A percentile compares a stretch with the other conserved stretches of the same genome.
phyloP scores from a whole-genome alignment of 2,329 filamentous ascomycete genomes.

The Fusarium pseudoanthophilum region DNA sequence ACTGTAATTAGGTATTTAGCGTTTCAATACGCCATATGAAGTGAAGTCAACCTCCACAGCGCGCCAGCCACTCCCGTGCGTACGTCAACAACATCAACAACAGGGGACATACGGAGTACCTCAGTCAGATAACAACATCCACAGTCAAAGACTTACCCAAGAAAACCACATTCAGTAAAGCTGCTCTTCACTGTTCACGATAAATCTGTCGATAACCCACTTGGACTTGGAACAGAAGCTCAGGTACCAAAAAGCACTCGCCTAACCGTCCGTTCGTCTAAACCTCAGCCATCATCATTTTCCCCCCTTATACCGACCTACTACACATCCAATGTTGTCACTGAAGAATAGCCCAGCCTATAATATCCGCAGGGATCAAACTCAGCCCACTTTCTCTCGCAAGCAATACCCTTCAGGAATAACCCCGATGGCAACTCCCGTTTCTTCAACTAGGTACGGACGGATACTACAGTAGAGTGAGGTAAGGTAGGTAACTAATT shows the following conservation, averaged over 20 bases:
- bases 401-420: constrained; percentile 36
- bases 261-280: constrained; percentile 2
- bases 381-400: constrained; percentile 27
- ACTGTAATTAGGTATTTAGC: neutral
- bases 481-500: neutral
- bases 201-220: constrained; percentile 28
- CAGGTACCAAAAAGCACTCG: constrained; percentile 12
- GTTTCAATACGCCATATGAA: constrained; percentile 13
- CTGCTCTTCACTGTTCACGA: neutral
- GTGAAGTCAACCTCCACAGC: constrained; percentile 26
- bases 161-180: constrained; percentile 9
- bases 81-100: neutral
- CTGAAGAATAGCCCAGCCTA: neutral
- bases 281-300: constrained; percentile 14
- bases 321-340: neutral
- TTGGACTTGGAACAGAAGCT: constrained; percentile 5
- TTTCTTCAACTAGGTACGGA: neutral
- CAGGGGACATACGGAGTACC: neutral
- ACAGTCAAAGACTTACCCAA: constrained; percentile 6
- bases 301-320: neutral
- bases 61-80: constrained; percentile 34
- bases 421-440: constrained; percentile 25
- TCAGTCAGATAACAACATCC: neutral
- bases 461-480: neutral
- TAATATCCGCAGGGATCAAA: neutral